Conservation (phyloP, 257 asterid species). For the Solanum medicagineum region DNA sequence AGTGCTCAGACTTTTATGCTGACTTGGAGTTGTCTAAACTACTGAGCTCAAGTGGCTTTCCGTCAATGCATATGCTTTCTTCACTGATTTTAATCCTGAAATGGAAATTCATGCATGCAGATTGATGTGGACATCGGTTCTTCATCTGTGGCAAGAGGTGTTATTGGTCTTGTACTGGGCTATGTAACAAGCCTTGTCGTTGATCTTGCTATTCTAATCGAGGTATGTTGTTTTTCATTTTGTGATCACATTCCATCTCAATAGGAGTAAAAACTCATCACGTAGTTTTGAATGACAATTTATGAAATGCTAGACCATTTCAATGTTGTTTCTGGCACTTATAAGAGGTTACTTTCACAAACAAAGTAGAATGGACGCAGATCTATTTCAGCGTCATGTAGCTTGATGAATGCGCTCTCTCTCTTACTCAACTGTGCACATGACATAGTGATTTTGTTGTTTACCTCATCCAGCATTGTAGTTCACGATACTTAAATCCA, state of each 20-base stretch:
- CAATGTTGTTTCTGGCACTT: neutral
- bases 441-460: neutral
- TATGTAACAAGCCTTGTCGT: constrained; percentile 81
- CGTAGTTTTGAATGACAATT: neutral
- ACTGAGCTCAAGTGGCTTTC: neutral
- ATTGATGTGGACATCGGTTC: constrained; percentile 98
- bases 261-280: neutral
- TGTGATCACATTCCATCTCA: neutral
- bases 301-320: neutral
- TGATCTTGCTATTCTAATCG: constrained; percentile 84
- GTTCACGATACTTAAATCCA: neutral
- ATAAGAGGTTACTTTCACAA: neutral
- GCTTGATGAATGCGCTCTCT: neutral
- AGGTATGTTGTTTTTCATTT: constrained; percentile 36
- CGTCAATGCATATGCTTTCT: neutral
- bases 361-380: neutral
- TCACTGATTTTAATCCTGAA: neutral
- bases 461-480: neutral
- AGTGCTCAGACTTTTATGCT: neutral
- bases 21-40: neutral
- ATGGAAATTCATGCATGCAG: constrained; percentile 30
- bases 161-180: constrained; percentile 89
- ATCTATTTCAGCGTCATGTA: neutral
- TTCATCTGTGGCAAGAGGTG: constrained; percentile 94
- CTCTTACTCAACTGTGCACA: neutral